Base-by-base conservation (phyloP, 805 yeast genomes). In the Saturnispora quitensis region DNA sequence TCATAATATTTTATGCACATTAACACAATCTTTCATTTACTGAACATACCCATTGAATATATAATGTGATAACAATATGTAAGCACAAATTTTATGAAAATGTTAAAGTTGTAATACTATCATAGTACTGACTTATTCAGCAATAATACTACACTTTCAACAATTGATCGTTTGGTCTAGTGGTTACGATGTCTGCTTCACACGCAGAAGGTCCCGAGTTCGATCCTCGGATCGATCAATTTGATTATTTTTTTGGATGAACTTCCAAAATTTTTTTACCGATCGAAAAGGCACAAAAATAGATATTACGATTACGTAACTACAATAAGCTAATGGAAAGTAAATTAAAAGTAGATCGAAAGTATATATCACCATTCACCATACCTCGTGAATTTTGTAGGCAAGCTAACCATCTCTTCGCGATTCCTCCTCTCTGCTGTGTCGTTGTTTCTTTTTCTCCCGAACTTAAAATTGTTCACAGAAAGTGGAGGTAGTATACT, bases 181-280 rank as follows among this genome's bases (percentile, higher is more conserved):
- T 65, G 70, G 70, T 66, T 65, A 66, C 68, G 70, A 66, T 68
- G 70, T 65, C 68, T 66, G 68, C 67, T 64, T 66, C 67, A 66
- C 70, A 66, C 70, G 67, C 68, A 67, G 68, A 65, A 66, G 70
- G 69, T 63, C 70, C 64, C 70, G 70, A 66, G 70, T 66, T 66
- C 70, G 66, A 66, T 62, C 70, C 70, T 66, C 70, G 70, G 64
- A 64, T 60, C 63, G 67, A 45, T 40, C 35, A 40, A 45, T 40
- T 38, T 45, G 24, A 24, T 20, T 38, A 35, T 40, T 34, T 50
- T 50, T 40, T 31, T 18, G 12, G 9, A 20, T 15, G 3, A 20
- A 33, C 35, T 22, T 17, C 5, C 24, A 20, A 20, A 9, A 20
- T 17, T 17, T 18, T 18, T 18, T 13, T 17, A 4, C 22, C 3